Evolutionary conservation across 139 green algal genomes (phyloP).

Genomic region (Chlamydomonas schloesseri): DNA sequence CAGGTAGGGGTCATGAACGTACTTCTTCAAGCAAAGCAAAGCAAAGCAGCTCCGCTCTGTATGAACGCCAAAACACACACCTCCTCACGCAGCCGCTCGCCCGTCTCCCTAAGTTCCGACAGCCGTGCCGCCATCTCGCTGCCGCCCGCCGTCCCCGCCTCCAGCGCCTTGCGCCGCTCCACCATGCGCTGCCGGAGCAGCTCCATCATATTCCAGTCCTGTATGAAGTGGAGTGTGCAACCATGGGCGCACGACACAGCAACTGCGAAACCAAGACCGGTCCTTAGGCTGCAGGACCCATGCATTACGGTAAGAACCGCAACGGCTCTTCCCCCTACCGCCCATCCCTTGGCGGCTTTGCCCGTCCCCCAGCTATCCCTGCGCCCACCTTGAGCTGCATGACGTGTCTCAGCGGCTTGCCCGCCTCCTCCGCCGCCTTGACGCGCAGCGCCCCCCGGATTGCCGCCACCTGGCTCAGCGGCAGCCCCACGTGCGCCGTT

Average conservation of each 20-base stretch:
- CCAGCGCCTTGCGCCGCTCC: neutral
- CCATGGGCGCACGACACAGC: too few relatives aligned
- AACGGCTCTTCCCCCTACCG: too few relatives aligned
- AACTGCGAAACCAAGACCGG: too few relatives aligned
- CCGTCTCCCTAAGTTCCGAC: constrained; percentile 1
- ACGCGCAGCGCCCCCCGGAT: constrained; percentile 30
- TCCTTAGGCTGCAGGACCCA: too few relatives aligned
- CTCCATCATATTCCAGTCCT: constrained; percentile 25
- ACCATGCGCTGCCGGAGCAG: neutral
- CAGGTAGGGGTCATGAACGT: too few relatives aligned
- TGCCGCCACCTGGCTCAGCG: constrained; percentile 24
- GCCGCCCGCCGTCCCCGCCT: neutral
- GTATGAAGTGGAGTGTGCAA: neutral
- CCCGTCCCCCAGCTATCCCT: too few relatives aligned
- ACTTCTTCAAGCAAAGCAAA: too few relatives aligned
- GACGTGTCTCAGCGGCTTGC: constrained; percentile 22
- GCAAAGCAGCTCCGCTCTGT: too few relatives aligned
- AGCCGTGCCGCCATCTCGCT: neutral
- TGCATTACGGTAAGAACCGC: too few relatives aligned
- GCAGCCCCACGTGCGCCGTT: constrained; percentile 49
- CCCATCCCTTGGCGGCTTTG: too few relatives aligned
- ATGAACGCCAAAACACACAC: too few relatives aligned
- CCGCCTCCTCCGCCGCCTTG: constrained; percentile 19
- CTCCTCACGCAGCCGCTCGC: neutral
- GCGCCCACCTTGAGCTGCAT: constrained; percentile 47